A percentile compares a stretch with the other conserved stretches of the same genome.
Conservation (phyloP, 257 asterid genomes). For the Solanum rostratum region DNA sequence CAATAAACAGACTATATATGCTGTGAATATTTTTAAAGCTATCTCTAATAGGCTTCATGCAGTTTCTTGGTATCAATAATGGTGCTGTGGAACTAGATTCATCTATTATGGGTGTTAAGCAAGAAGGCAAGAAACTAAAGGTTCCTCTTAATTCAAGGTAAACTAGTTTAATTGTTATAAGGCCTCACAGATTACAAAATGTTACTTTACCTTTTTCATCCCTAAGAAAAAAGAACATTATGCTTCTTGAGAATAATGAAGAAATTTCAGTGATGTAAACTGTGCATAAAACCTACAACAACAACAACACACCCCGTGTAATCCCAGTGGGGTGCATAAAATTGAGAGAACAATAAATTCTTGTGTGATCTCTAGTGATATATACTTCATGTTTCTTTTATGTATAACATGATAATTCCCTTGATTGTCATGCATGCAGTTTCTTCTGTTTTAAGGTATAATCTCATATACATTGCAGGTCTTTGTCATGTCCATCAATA, state of each 20-base stretch:
- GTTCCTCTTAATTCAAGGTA: constrained; percentile 96
- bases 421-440: not conserved
- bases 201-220: not conserved
- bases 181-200: not conserved
- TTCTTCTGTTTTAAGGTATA: not conserved
- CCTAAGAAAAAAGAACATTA: not conserved
- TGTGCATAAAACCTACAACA: not conserved
- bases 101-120: constrained; percentile 79
- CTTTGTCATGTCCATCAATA: not conserved
- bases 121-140: constrained; percentile 83
- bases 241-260: not conserved
- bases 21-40: constrained; percentile 21
- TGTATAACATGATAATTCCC: not conserved
- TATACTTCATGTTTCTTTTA: not conserved
- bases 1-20: not conserved
- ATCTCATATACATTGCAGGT: not conserved
- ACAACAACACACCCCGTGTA: not conserved
- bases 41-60: constrained; percentile 47
- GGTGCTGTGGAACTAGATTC: constrained; percentile 93
- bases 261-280: not conserved
- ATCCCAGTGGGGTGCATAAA: not conserved
- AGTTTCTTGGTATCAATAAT: constrained; percentile 80
- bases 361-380: not conserved
- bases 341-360: not conserved
- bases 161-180: not conserved